Evolutionary conservation across 164 flowering plant genomes (phyloP), one percentile per base, ranked within the genome.

Genomic region (Malania oleifera): DNA sequence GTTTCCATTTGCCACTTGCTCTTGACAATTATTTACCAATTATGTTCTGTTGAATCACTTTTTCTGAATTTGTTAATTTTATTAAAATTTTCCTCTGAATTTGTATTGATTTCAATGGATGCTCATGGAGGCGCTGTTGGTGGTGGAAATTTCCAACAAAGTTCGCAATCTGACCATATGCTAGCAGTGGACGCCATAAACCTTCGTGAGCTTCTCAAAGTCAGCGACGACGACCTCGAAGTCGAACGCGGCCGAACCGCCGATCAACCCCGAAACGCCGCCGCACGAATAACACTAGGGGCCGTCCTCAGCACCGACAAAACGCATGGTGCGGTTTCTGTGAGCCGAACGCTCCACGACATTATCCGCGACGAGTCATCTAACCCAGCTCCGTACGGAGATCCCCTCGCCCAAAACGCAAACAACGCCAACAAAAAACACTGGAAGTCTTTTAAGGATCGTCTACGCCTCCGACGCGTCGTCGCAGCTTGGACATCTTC

Each of bases 371-470:
- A 79, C 18, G 85, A 80, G 35, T 73, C 73, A n/a, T 68, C 82
- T 2, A 26, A 29, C 29, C 52, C 60, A 27, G 34, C 70, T 2
- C 57, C 65, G 7, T 62, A 55, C 45, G 65, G 63, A 26, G 63
- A 39, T 15, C 46, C 59, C 2, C 17, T 45, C 20, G 63, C 46
- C 1, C 57, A 40, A 35, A 60, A 56, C 31, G n/a, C n/a, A n/a
- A n/a, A n/a, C n/a, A n/a, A n/a, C n/a, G n/a, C n/a, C n/a, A 70
- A 59, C 40, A 72, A 55, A 54, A 75, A 64, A 44, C 67, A 61
- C 41, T 86, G 95, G 95, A 85, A 68, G 57, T 59, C 66, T 2
- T 80, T 91, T 59, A 78, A 76, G 38, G 85, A 82, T 13, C 74
- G 81, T 45, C 74, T 88, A 57, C 70, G 70, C 1, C 72, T 79